These are phyloP conservation scores for Scheffersomyces insectosa DNA, from an alignment of 1,139 yeast species.

Conservation along the genomic window DNA sequence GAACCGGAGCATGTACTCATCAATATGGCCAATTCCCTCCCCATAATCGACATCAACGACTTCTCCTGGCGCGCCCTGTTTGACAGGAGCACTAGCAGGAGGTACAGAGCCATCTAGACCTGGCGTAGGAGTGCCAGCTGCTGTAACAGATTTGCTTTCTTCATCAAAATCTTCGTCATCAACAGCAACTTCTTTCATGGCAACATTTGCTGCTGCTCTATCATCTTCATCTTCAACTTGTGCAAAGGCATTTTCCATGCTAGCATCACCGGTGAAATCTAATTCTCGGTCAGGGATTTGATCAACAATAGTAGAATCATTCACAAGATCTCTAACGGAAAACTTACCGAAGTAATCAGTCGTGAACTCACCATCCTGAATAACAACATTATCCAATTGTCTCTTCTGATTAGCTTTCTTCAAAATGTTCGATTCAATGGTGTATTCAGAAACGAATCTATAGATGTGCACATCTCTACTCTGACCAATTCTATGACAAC, in stretches of 20 bases:
- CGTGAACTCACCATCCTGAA: slow-evolving; percentile 97
- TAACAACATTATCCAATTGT: slow-evolving; percentile 91
- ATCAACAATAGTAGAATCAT: slow-evolving; percentile 52
- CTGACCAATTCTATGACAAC: slow-evolving; percentile 99
- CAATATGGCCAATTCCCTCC: slow-evolving; percentile 82
- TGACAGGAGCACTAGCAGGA: slow-evolving; percentile 12
- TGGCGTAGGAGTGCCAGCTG: slow-evolving; percentile 30
- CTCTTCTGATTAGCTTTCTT: slow-evolving; percentile 95
- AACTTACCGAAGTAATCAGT: slow-evolving; percentile 92
- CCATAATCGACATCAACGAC: slow-evolving; percentile 57
- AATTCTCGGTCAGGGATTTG: slow-evolving; percentile 38
- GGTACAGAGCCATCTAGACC: slow-evolving; percentile 18
- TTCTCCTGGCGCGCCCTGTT: slow-evolving; percentile 12
- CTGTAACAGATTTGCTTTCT: slow-evolving; percentile 35
- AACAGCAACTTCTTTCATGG: slow-evolving; percentile 80
- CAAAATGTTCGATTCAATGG: slow-evolving; percentile 93
- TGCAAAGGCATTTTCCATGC: slow-evolving; percentile 70
- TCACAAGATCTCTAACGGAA: slow-evolving; percentile 85
- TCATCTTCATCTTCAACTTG: slow-evolving; percentile 98
- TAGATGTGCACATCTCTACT: slow-evolving; percentile 97
- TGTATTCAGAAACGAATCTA: slow-evolving; percentile 92
- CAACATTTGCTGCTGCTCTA: slow-evolving; percentile 86
- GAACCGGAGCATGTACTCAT: slow-evolving; percentile 92
- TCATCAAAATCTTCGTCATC: slow-evolving; percentile 82
- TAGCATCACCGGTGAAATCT: slow-evolving; percentile 41